Conservation (phyloP, 495 filamentous ascomycete species). For the Hyaloscypha finlandica region DNA sequence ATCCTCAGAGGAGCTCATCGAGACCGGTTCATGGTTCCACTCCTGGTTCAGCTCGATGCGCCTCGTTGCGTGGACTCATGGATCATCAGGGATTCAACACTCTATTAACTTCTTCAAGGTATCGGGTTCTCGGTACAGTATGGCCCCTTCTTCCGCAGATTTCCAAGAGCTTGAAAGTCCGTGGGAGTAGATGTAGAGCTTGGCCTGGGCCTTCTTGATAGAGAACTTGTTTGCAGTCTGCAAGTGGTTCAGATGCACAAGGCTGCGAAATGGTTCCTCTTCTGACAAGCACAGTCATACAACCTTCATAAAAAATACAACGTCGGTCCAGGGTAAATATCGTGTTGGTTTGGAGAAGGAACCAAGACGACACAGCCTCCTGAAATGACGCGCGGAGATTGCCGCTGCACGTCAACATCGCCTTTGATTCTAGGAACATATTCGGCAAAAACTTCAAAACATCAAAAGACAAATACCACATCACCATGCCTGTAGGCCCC, state of each 20-base stretch:
- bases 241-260: constrained; percentile 19
- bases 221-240: constrained; percentile 25
- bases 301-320: neutral
- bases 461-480: constrained; percentile 4
- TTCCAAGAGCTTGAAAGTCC: constrained; percentile 1
- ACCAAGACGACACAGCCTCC: constrained; percentile 9
- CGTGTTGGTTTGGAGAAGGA: constrained; percentile 11
- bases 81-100: constrained; percentile 7
- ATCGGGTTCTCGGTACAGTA: neutral
- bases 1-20: constrained; percentile 54
- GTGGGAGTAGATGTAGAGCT: neutral
- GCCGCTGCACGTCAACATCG: constrained; percentile 1
- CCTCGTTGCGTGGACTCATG: constrained; percentile 22
- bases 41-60: constrained; percentile 23
- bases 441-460: constrained; percentile 3
- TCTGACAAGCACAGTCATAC: neutral
- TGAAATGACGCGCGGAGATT: constrained; percentile 4
- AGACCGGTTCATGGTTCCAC: constrained; percentile 32
- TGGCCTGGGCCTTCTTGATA: constrained; percentile 4
- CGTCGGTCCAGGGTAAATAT: neutral
- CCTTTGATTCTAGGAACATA: constrained; percentile 1
- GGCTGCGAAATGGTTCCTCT: neutral
- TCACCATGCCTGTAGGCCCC: constrained; percentile 51
- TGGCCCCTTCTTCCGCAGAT: neutral
- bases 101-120: constrained; percentile 8